A percentile compares a stretch with the other conserved stretches of the same genome.
These are phyloP conservation scores for Ophiostoma ips DNA, from an alignment of 2,329 filamentous ascomycete genomes.

Conservation along the genomic window DNA sequence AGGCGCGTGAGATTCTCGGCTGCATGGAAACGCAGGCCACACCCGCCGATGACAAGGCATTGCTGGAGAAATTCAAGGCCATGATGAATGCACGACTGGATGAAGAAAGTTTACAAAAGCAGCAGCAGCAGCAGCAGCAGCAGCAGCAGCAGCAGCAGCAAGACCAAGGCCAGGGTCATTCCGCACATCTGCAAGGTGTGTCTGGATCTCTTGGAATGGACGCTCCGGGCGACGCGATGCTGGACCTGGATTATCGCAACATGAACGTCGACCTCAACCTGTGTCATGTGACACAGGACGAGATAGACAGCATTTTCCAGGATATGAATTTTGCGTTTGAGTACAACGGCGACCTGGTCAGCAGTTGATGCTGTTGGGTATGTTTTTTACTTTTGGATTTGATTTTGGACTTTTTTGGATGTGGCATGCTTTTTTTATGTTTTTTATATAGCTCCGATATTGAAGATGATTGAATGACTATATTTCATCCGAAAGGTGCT, in stretches of 20 bases:
- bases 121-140: not conserved
- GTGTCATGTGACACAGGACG: slow-evolving; percentile 19
- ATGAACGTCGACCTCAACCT: slow-evolving; percentile 22
- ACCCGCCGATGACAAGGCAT: slow-evolving; percentile 37
- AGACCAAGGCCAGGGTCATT: no score
- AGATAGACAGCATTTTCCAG: slow-evolving; percentile 27
- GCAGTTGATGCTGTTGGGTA: not conserved
- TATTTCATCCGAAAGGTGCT: no score
- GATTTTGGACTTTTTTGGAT: no score
- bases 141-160: no score
- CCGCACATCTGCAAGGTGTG: no score
- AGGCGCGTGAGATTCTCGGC: slow-evolving; percentile 35
- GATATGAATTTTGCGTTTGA: slow-evolving; percentile 30
- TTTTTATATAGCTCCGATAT: no score
- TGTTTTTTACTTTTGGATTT: no score
- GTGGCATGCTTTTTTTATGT: no score
- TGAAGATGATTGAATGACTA: no score
- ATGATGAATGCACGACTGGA: slow-evolving; percentile 24
- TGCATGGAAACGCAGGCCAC: slow-evolving; percentile 25
- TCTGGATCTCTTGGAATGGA: not conserved
- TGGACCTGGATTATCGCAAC: slow-evolving; percentile 6
- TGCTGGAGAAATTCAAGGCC: slow-evolving; percentile 40
- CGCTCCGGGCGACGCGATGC: not conserved
- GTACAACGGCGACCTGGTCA: slow-evolving; percentile 13
- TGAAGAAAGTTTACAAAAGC: not conserved